phyloP scores from a whole-genome alignment of 176 grass and related monocot genomes.

The Canna indica region DNA sequence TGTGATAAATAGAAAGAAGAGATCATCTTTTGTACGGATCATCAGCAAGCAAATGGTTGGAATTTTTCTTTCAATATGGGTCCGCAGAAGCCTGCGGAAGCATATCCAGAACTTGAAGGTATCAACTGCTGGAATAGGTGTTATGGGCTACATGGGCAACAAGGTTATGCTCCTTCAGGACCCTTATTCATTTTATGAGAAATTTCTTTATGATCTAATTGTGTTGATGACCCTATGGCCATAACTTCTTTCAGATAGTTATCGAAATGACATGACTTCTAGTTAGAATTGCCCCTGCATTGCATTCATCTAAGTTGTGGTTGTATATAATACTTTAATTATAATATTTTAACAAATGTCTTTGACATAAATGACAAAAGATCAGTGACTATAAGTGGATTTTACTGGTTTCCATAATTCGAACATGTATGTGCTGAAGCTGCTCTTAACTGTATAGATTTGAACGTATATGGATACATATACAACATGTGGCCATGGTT shows the following conservation, averaged over 20 bases:
- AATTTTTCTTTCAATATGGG: slow-evolving; percentile 73
- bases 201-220: slow-evolving; percentile 5
- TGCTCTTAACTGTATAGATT: neutral
- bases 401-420: neutral
- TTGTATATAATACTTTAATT: neutral
- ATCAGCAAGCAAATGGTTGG: slow-evolving; percentile 98
- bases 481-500: no score
- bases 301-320: neutral
- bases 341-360: neutral
- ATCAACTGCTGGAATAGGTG: slow-evolving; percentile 81
- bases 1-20: slow-evolving; percentile 33
- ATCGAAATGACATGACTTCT: neutral
- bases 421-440: neutral
- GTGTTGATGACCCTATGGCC: neutral
- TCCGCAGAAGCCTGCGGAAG: slow-evolving; percentile 51
- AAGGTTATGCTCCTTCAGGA: slow-evolving; percentile 35
- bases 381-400: neutral
- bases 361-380: neutral
- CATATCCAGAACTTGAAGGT: slow-evolving; percentile 83
- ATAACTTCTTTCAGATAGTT: neutral
- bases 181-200: neutral
- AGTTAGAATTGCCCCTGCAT: neutral
- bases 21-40: slow-evolving; percentile 49
- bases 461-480: no score
- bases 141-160: slow-evolving; percentile 89